These are phyloP conservation scores for Eucalyptus marginata DNA, from an alignment of 345 rosid species.

Conservation along the genomic window DNA sequence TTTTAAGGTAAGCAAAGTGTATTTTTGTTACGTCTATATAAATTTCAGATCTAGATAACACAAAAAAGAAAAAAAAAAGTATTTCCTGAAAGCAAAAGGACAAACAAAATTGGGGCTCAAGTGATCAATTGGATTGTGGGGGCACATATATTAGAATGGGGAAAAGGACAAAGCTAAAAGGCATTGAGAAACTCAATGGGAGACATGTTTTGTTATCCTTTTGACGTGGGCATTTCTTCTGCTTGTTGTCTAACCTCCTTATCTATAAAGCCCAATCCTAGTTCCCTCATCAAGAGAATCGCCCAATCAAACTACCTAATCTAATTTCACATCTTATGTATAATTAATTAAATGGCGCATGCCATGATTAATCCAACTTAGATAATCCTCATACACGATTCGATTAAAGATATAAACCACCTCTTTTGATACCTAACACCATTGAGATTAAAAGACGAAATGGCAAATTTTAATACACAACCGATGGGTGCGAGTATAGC, in stretches of 20 bases:
- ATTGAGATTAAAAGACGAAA: background rate
- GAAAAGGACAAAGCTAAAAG: background rate
- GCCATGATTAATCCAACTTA: background rate
- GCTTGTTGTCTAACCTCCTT: background rate
- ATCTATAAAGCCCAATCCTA: background rate
- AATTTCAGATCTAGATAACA: background rate
- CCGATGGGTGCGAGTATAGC: fast-evolving
- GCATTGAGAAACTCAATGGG: background rate
- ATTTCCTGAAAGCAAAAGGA: background rate
- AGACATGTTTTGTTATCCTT: background rate
- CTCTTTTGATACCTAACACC: background rate
- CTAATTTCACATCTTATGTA: background rate
- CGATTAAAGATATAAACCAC: background rate
- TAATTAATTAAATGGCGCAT: background rate
- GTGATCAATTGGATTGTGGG: background rate
- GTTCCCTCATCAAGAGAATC: background rate
- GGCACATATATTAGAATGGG: background rate
- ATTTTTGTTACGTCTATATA: background rate
- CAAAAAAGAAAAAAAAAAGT: fast-evolving
- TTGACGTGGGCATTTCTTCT: background rate
- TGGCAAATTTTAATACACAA: fast-evolving
- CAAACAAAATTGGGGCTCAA: background rate
- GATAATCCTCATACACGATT: fast-evolving
- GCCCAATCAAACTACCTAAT: fast-evolving
- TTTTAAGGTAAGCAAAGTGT: background rate